Evolutionary conservation across 805 yeast genomes (phyloP).

Genomic region (Nakazawaea populi): DNA sequence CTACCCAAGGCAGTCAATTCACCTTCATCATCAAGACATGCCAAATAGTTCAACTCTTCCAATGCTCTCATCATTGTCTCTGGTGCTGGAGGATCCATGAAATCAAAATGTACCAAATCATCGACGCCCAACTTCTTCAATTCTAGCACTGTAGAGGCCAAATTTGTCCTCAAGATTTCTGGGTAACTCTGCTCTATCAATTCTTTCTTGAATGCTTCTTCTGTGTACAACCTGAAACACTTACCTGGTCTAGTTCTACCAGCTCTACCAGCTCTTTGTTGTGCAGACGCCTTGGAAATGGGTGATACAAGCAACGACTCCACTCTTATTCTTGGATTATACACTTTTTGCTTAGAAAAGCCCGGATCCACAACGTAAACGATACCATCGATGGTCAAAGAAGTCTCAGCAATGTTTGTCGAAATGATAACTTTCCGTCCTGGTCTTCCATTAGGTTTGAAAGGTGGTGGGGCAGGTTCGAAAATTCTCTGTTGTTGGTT

Average conservation of each 20-base stretch:
- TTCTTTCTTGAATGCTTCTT: slow-evolving; percentile 92
- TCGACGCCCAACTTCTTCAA: slow-evolving; percentile 91
- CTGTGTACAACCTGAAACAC: slow-evolving; percentile 93
- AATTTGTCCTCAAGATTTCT: slow-evolving; percentile 85
- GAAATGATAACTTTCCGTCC: slow-evolving; percentile 91
- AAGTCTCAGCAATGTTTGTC: slow-evolving; percentile 96
- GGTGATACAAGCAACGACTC: slow-evolving; percentile 94
- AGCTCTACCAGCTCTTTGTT: slow-evolving; percentile 99
- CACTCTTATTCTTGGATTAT: slow-evolving; percentile 93
- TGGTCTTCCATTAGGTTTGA: slow-evolving; percentile 73
- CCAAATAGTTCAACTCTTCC: slow-evolving; percentile 87
- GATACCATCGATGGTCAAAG: slow-evolving; percentile 94
- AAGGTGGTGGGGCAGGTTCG: slow-evolving; percentile 80
- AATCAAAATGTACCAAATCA: slow-evolving; percentile 95
- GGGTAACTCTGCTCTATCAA: slow-evolving; percentile 94
- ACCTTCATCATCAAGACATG: slow-evolving; percentile 90
- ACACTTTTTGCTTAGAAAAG: slow-evolving; percentile 92
- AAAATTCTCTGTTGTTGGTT: slow-evolving; percentile 91
- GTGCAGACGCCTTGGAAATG: slow-evolving; percentile 94
- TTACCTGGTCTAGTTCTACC: slow-evolving; percentile 99
- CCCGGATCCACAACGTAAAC: slow-evolving; percentile 98
- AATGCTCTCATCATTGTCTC: slow-evolving; percentile 99
- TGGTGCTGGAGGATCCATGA: slow-evolving; percentile 99
- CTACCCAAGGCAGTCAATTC: slow-evolving; percentile 85
- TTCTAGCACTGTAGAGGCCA: slow-evolving; percentile 88